Evolutionary conservation across 495 filamentous ascomycete genomes (phyloP).

Genomic region (Penicillium riverlandense): DNA sequence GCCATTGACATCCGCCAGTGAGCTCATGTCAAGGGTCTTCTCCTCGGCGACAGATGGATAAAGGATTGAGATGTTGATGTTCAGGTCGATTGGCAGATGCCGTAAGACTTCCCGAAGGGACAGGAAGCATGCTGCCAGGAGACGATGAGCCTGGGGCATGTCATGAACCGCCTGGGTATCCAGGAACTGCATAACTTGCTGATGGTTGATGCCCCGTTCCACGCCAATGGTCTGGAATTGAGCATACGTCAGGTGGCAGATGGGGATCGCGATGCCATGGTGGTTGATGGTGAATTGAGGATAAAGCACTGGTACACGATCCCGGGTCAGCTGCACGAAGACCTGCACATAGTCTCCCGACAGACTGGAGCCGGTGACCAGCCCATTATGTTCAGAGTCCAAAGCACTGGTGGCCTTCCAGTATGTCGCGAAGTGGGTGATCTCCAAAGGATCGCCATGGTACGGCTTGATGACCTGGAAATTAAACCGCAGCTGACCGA

Average conservation of each 20-base stretch:
- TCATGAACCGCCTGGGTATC: slow-evolving; percentile 40
- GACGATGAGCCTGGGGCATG: slow-evolving; percentile 57
- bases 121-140: slow-evolving; percentile 66
- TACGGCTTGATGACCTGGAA: slow-evolving; percentile 97
- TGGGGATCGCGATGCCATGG: slow-evolving; percentile 70
- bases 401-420: slow-evolving; percentile 96
- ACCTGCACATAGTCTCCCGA: slow-evolving; percentile 89
- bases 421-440: slow-evolving; percentile 96
- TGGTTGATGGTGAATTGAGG: slow-evolving; percentile 73
- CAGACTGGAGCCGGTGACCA: slow-evolving; percentile 92
- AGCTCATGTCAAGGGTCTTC: slow-evolving; percentile 54
- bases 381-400: slow-evolving; percentile 70
- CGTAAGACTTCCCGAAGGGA: slow-evolving; percentile 67
- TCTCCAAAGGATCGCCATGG: slow-evolving; percentile 85
- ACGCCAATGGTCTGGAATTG: slow-evolving; percentile 67
- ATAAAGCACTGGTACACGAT: slow-evolving; percentile 80
- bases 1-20: slow-evolving; percentile 74
- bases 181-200: slow-evolving; percentile 38
- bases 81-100: slow-evolving; percentile 65
- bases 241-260: slow-evolving; percentile 63
- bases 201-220: slow-evolving; percentile 32
- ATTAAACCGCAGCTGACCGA: slow-evolving; percentile 88
- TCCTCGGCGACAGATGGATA: slow-evolving; percentile 74
- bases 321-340: slow-evolving; percentile 83
- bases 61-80: slow-evolving; percentile 80